Percentiles rank a stretch among this genome's conserved stretches.
Evolutionary conservation across 805 yeast species (phyloP).

Genomic region (Pichia nanzhaoensis): DNA sequence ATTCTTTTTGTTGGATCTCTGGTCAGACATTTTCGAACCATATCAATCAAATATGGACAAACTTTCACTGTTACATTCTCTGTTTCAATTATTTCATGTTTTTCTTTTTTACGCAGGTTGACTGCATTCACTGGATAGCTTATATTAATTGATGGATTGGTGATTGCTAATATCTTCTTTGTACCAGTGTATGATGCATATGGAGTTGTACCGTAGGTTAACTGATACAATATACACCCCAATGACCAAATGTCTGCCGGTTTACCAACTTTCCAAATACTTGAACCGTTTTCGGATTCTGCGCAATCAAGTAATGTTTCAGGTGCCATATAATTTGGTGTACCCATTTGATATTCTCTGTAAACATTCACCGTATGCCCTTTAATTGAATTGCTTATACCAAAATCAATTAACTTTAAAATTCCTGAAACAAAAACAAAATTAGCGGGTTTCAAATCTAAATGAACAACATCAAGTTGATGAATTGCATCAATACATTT

Average conservation of each 20-base stretch:
- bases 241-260: constrained; percentile 98
- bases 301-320: constrained; percentile 71
- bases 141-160: constrained; percentile 73
- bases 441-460: constrained; percentile 52
- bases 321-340: constrained; percentile 98
- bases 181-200: constrained; percentile 73
- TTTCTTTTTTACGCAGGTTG: constrained; percentile 8
- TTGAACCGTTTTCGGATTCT: constrained; percentile 18
- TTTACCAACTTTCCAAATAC: constrained; percentile 74
- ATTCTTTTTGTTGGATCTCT: constrained; percentile 65
- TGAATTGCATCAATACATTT: constrained; percentile 88
- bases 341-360: constrained; percentile 87
- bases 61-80: constrained; percentile 13
- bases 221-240: constrained; percentile 92
- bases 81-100: neutral
- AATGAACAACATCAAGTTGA: constrained; percentile 64
- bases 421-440: constrained; percentile 77
- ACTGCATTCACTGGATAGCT: constrained; percentile 45
- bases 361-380: constrained; percentile 88
- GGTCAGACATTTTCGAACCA: constrained; percentile 63
- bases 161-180: constrained; percentile 74
- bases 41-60: constrained; percentile 44
- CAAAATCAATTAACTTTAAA: constrained; percentile 88
- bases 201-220: constrained; percentile 92
- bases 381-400: constrained; percentile 90